A percentile compares a stretch with the other conserved stretches of the same genome.
phyloP scores from a whole-genome alignment of 2,329 filamentous ascomycete species.

The Trichoderma sp. region DNA sequence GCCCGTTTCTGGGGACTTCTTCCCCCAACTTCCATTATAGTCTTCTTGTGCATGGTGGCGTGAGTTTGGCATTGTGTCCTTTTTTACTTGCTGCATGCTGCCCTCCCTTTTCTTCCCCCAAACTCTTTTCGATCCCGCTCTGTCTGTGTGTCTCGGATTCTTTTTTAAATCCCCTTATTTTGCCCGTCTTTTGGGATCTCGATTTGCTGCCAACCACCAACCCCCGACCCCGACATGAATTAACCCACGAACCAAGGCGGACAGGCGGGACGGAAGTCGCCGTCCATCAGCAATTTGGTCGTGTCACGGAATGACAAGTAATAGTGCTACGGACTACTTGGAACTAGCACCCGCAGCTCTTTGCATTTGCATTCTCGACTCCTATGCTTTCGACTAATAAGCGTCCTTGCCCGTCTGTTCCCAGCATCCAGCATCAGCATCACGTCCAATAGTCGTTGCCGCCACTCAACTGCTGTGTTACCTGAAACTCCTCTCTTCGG shows the following conservation, averaged over 20 bases:
- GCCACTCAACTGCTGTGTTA: conserved; percentile 3
- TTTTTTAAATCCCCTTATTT: neutral
- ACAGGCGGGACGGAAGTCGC: neutral
- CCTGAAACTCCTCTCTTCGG: neutral
- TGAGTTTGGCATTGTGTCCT: neutral
- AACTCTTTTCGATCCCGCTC: neutral
- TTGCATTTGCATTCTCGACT: neutral
- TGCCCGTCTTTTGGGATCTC: neutral
- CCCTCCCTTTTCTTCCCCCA: neutral
- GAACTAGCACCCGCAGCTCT: conserved; percentile 9
- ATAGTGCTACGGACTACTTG: neutral
- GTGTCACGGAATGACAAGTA: neutral
- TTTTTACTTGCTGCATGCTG: neutral
- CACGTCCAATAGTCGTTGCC: conserved; percentile 4
- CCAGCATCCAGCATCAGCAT: neutral
- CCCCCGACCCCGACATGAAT: neutral
- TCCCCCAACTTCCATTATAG: neutral
- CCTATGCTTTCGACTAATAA: neutral
- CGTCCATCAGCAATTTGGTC: neutral
- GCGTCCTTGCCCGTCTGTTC: neutral
- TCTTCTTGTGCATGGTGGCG: neutral
- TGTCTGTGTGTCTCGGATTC: neutral
- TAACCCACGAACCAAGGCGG: neutral
- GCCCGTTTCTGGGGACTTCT: neutral
- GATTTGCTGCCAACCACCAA: neutral